phyloP scores from a whole-genome alignment of 345 rosid genomes.

The Eucalyptus decipiens region DNA sequence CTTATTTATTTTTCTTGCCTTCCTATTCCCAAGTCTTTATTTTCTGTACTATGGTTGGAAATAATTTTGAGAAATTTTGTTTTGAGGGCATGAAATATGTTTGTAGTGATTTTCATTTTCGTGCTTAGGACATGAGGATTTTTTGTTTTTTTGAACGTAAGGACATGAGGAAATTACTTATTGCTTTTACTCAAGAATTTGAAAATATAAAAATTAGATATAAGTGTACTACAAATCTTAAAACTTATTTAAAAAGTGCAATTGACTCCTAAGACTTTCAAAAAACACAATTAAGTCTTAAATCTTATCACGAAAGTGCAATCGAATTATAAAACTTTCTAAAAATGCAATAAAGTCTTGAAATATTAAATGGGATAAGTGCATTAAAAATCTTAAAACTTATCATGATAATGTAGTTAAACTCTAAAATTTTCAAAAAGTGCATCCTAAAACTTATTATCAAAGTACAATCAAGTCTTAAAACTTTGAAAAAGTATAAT shows the following conservation, averaged over 20 bases:
- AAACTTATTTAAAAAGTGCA: no score
- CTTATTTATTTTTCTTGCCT: neutral
- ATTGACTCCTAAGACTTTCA: accelerated
- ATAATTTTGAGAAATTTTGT: neutral
- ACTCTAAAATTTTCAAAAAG: no score
- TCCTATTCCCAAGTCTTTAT: neutral
- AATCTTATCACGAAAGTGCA: no score
- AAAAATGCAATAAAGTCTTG: no score
- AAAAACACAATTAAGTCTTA: no score
- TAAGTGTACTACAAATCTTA: no score
- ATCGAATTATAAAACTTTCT: no score
- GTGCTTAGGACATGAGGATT: neutral
- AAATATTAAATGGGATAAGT: no score
- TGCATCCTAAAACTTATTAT: no score
- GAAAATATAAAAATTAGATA: neutral
- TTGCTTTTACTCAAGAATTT: neutral
- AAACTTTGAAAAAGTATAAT: accelerated
- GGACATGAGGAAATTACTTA: neutral
- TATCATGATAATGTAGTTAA: no score
- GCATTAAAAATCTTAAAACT: no score
- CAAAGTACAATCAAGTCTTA: accelerated
- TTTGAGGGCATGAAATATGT: neutral
- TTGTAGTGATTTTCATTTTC: neutral
- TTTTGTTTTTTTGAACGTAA: no score
- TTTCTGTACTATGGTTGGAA: neutral